These are phyloP conservation scores for Metarhizium rileyi DNA, from an alignment of 2,329 filamentous ascomycete species.

Conservation along the genomic window DNA sequence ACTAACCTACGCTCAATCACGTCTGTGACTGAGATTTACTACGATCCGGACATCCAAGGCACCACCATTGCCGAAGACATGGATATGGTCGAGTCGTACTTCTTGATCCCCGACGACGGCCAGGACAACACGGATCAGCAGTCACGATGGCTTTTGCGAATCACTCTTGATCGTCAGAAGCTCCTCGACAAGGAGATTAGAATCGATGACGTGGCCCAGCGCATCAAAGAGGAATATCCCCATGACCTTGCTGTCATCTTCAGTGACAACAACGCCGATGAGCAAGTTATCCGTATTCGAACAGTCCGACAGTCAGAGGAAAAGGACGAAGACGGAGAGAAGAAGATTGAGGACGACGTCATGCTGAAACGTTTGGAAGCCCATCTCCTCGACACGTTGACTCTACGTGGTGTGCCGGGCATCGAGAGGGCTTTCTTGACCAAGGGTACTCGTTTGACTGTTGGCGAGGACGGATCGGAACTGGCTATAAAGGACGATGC, in stretches of 20 bases:
- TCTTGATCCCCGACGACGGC: constrained; percentile 77
- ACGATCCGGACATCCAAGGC: constrained; percentile 79
- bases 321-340: constrained; percentile 58
- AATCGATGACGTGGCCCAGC: constrained; percentile 81
- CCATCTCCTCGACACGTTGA: constrained; percentile 84
- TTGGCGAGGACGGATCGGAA: constrained; percentile 60
- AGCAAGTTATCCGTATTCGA: constrained; percentile 88
- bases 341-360: constrained; percentile 69
- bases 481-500: constrained; percentile 63
- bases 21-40: constrained; percentile 90
- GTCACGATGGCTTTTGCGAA: constrained; percentile 90
- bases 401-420: constrained; percentile 80
- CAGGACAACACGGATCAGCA: constrained; percentile 57
- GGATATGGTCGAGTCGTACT: constrained; percentile 96
- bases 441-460: constrained; percentile 60
- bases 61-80: constrained; percentile 81
- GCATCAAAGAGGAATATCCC: constrained; percentile 82
- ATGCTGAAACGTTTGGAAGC: constrained; percentile 88
- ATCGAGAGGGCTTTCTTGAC: constrained; percentile 92
- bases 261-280: constrained; percentile 95
- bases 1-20: constrained; percentile 89
- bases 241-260: constrained; percentile 86
- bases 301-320: constrained; percentile 61
- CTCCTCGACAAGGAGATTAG: constrained; percentile 88
- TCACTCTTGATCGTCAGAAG: constrained; percentile 87